Evolutionary conservation across 1,284 basidiomycete species (phyloP), one percentile per base, ranked within the genome.

Genomic region (Veloboletus limbatus): DNA sequence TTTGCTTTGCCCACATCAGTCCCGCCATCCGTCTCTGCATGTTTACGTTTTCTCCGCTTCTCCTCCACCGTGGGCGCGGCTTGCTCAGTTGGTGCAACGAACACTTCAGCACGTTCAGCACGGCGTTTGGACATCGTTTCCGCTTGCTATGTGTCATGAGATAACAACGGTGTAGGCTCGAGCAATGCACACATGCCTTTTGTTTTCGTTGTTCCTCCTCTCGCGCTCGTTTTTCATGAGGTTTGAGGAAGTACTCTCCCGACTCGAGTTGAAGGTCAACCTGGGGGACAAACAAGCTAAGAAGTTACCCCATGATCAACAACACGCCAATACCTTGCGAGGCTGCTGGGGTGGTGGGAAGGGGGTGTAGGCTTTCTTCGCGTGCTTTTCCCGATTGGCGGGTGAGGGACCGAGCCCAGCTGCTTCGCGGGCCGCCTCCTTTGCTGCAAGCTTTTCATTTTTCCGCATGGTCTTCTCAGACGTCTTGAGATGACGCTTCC

Each of bases 321-420:
- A 43, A 28, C 2, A 40, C 20, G 18, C 8, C 3, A 54, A 46
- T 59, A 88, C 88, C 76, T 99, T 99, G 60, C 92, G 85, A 28
- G 93, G 95, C 55, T 84, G 77, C 61, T 97, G 97, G 6, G 95
- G 76, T 21, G 97, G 97, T 25, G 97, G 97, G 82, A 99, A 99
- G 3, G 97, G 97, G 11, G 97, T 99, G 68, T 99, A 99, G n/a
- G 86, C 78, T 69, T 98, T 98, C 80, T 97, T 94, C 62, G 82
- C 78, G 34, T 76, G 74, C 58, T 82, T 81, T 40, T 71, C 67
- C 41, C 69, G 69, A 49, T 64, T 63, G 24, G 52, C 45, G 18
- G 59, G 54, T 27, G 67, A 66, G 0, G 74, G 61, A 14, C 74
- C 73, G 14, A 85, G 56, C 2, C 83, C 84, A 10, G 82, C 85